Conservation (phyloP, 306 rosid genomes). For the Lupinus albus region DNA sequence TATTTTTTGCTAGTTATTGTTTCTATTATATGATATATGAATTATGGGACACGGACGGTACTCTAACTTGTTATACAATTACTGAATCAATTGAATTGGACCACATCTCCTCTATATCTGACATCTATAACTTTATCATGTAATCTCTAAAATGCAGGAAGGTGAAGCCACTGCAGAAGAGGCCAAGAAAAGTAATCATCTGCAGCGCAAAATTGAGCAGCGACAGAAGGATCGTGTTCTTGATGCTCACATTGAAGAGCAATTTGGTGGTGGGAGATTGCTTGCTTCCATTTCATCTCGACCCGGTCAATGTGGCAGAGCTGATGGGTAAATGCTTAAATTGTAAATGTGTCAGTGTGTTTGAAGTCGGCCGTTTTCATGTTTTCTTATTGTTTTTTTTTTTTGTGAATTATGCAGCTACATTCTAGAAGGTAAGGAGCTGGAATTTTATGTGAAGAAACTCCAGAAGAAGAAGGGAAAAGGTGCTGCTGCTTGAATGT, state of each 20-base stretch:
- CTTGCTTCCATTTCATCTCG: slow-evolving; percentile 54
- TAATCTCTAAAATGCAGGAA: slow-evolving; percentile 38
- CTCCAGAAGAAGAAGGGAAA: slow-evolving; percentile 55
- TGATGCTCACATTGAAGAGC: slow-evolving; percentile 54
- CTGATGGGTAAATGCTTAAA: slow-evolving; percentile 48
- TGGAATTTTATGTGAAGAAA: slow-evolving; percentile 54
- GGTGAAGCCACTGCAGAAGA: slow-evolving; percentile 46
- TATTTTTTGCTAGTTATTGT: not conserved
- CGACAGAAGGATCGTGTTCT: slow-evolving; percentile 49
- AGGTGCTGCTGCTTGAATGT: slow-evolving; percentile 50
- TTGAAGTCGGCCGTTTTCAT: not conserved
- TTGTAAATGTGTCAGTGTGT: not conserved
- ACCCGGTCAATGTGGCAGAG: slow-evolving; percentile 60
- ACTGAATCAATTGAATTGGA: not conserved
- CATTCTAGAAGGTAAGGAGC: slow-evolving; percentile 55
- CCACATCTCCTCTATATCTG: not conserved
- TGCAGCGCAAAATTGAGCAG: slow-evolving; percentile 49
- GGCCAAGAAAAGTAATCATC: slow-evolving; percentile 51
- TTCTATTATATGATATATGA: too few species aligned
- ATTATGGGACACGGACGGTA: too few species aligned
- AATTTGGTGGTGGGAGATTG: slow-evolving; percentile 49
- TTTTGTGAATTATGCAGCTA: slow-evolving; percentile 34
- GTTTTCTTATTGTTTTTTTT: not conserved
- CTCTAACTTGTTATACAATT: not conserved
- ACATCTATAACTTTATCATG: not conserved